Percentiles rank a stretch among this genome's conserved stretches.
Evolutionary conservation across 2,329 filamentous ascomycete species (phyloP).

Genomic region (Aschersonia sp.): DNA sequence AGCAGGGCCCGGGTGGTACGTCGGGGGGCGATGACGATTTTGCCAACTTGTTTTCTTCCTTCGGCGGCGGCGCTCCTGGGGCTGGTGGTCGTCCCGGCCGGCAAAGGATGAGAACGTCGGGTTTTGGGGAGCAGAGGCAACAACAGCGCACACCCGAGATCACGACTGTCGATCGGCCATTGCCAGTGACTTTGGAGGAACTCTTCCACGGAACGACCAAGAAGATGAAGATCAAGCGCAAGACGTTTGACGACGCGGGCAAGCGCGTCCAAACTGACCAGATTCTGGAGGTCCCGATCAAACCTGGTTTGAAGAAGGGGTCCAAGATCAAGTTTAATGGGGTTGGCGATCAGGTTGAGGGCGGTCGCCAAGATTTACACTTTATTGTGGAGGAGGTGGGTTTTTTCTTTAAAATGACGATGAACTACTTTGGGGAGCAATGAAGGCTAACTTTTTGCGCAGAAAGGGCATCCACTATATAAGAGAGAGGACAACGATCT

Average conservation of each 20-base stretch:
- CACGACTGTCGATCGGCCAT: slow-evolving; percentile 72
- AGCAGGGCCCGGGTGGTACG: slow-evolving; percentile 20
- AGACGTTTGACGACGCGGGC: slow-evolving; percentile 76
- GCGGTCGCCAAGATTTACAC: slow-evolving; percentile 86
- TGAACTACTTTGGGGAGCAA: no score
- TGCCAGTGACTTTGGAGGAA: slow-evolving; percentile 76
- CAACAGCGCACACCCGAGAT: slow-evolving; percentile 57
- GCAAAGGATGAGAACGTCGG: slow-evolving; percentile 25
- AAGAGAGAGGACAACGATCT: slow-evolving; percentile 82
- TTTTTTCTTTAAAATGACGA: background rate
- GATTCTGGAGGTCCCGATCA: slow-evolving; percentile 88
- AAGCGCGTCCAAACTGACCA: slow-evolving; percentile 81
- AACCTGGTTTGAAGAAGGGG: slow-evolving; percentile 86
- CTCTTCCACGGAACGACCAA: slow-evolving; percentile 77
- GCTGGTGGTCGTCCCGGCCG: slow-evolving; percentile 22
- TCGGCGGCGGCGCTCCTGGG: slow-evolving; percentile 21
- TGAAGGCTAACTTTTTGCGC: slow-evolving; percentile 7
- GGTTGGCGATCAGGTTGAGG: slow-evolving; percentile 95
- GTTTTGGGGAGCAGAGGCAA: slow-evolving; percentile 17
- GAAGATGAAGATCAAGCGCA: slow-evolving; percentile 97
- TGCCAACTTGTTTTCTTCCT: slow-evolving; percentile 39
- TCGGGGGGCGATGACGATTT: slow-evolving; percentile 30
- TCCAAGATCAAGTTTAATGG: slow-evolving; percentile 98
- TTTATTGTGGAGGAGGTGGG: slow-evolving; percentile 89
- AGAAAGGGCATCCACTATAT: slow-evolving; percentile 81